Percentiles rank a stretch among this genome's conserved stretches.
These are phyloP conservation scores for Mrakia frigida DNA, from an alignment of 768 basidiomycete species.

Conservation along the genomic window DNA sequence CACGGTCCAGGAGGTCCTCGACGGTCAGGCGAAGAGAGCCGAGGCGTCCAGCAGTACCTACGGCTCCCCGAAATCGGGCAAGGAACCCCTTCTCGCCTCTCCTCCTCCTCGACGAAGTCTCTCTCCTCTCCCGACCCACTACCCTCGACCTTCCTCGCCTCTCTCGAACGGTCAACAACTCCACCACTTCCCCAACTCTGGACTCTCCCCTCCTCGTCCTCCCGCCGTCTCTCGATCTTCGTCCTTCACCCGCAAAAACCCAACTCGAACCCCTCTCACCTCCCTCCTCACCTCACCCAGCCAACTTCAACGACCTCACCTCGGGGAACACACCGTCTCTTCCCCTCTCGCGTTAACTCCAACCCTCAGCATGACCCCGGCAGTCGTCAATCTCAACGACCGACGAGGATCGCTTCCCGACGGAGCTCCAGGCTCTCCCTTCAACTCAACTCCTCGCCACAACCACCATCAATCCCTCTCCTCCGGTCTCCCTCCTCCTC, in stretches of 20 bases:
- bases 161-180: background rate
- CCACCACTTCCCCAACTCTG: background rate
- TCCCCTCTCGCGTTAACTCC: constrained; percentile 7
- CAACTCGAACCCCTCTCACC: background rate
- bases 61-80: background rate
- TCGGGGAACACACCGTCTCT: background rate
- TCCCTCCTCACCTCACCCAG: background rate
- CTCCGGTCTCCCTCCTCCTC: background rate
- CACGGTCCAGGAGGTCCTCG: constrained; percentile 8
- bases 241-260: background rate
- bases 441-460: background rate
- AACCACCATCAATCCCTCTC: background rate
- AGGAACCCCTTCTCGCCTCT: background rate
- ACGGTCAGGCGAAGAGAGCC: background rate
- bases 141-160: constrained; percentile 4
- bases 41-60: background rate
- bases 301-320: background rate
- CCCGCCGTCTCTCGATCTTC: background rate
- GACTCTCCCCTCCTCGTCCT: constrained; percentile 10
- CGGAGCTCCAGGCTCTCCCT: background rate
- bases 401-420: constrained; percentile 1
- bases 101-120: background rate
- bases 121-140: background rate
- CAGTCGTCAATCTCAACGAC: constrained; percentile 12
- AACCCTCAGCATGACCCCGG: background rate